Evolutionary conservation across 1,284 basidiomycete species (phyloP), one percentile per base, ranked within the genome.

Genomic region (Phaffia rhodozyma): DNA sequence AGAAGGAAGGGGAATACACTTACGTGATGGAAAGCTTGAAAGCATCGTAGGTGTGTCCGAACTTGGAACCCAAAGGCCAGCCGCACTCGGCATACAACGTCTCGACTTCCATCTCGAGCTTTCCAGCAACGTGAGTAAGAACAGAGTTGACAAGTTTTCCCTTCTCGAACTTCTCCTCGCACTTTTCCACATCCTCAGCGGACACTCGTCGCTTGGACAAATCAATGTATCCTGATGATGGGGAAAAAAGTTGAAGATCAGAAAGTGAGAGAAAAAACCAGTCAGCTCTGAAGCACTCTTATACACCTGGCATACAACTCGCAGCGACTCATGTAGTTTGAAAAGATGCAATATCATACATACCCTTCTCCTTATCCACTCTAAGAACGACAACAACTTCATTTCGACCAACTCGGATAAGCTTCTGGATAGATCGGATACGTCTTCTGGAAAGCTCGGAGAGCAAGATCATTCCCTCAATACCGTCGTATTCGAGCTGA

Each of bases 361-460:
- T 68, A 89, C 92, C 96, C 80, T 99, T 98, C 78, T 98, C 96
- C 77, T 97, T 97, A 82, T 99, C 94, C 49, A 99, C 94, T 75
- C 94, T 83, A 69, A 98, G 83, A 0, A 98, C 96, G 66, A 98
- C 94, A 67, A 98, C 94, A 66, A 98, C 94, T 75, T 98, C 94
- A 75, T 99, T 99, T 72, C 96, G 83, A 25, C 94, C 94, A 3
- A 98, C 93, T 65, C 94, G 82, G 76, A 98, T 98, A 64, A 98
- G 83, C 77, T 98, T 98, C 76, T 98, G 94, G 58, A 99, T 97
- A 23, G 90, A 94, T 72, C 94, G 80, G 73, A 99, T 99, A 77
- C 96, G 94, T 74, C 96, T 83, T 72, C 96, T 81, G 23, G 92
- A 97, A 9, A 99, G 85, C 76, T 98, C 96, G 11, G 94, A 97